These are phyloP conservation scores for Fusarium neocosmosporiellum DNA, from an alignment of 2,329 filamentous ascomycete species.

Conservation along the genomic window DNA sequence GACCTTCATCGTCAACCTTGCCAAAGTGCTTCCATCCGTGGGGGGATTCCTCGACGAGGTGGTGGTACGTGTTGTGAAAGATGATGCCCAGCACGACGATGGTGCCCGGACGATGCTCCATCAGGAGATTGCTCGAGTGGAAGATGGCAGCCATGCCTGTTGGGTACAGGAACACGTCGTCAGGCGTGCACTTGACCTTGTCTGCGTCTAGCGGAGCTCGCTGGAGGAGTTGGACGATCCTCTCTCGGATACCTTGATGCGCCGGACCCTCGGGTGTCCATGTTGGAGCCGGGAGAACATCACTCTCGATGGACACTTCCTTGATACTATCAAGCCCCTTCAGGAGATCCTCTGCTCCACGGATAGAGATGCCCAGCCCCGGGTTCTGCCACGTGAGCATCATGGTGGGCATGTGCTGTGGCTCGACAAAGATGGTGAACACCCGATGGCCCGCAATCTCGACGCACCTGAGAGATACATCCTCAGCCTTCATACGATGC, in stretches of 20 bases:
- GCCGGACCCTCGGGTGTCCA: conserved; percentile 52
- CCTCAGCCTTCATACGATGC: conserved; percentile 46
- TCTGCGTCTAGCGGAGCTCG: conserved; percentile 51
- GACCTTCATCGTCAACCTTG: conserved; percentile 52
- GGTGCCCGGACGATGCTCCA: conserved; percentile 47
- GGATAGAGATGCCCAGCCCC: conserved; percentile 59
- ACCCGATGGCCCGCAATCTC: conserved; percentile 56
- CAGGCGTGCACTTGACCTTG: conserved; percentile 37
- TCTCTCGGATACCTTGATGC: conserved; percentile 53
- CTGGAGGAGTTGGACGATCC: conserved; percentile 56
- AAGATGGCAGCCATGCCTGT: conserved; percentile 67
- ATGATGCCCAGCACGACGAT: conserved; percentile 61
- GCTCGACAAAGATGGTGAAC: conserved; percentile 57
- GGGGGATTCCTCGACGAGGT: conserved; percentile 58
- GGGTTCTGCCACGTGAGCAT: conserved; percentile 58
- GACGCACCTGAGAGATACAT: conserved; percentile 54
- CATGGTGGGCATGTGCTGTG: conserved; percentile 49
- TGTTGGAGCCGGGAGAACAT: conserved; percentile 47
- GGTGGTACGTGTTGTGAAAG: conserved; percentile 62
- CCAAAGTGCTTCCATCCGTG: conserved; percentile 61
- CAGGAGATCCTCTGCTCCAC: conserved; percentile 58
- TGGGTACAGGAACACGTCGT: conserved; percentile 64
- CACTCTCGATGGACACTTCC: conserved; percentile 47
- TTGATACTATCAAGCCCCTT: conserved; percentile 48
- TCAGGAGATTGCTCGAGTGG: conserved; percentile 53